Conservation (phyloP, 2,329 filamentous ascomycete species). For the Penicillium sp. region DNA sequence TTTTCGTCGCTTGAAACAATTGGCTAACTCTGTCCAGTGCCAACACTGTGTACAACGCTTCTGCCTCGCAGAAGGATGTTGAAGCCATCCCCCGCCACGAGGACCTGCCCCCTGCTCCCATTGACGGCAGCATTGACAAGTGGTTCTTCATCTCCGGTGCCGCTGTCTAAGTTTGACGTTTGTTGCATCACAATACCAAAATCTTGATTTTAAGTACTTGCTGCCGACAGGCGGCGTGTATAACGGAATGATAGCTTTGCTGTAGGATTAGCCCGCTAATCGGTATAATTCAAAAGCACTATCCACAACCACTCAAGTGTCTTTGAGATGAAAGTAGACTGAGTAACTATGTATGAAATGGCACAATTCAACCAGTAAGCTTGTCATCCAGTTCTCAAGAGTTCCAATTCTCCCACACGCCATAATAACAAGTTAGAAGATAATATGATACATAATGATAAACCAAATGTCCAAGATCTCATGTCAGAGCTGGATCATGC, state of each 20-base stretch:
- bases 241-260: neutral
- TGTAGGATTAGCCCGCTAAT: neutral
- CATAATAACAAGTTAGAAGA: constrained; percentile 4
- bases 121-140: constrained; percentile 97
- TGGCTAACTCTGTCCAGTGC: constrained; percentile 50
- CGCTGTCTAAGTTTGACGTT: constrained; percentile 57
- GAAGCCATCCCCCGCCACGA: constrained; percentile 73
- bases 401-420: neutral
- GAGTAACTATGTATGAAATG: too few species aligned
- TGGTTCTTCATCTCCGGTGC: constrained; percentile 99
- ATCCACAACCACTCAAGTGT: neutral
- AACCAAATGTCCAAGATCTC: neutral
- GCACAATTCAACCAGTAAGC: neutral
- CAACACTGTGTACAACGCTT: constrained; percentile 66
- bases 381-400: constrained; percentile 1
- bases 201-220: constrained; percentile 5
- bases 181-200: constrained; percentile 23
- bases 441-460: constrained; percentile 13
- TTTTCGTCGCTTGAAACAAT: neutral
- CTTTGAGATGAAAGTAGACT: too few species aligned
- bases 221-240: constrained; percentile 6
- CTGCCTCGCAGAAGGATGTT: constrained; percentile 63
- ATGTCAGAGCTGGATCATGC: neutral
- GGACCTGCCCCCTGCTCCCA: constrained; percentile 77
- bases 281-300: neutral